Base-by-base conservation (phyloP, 306 rosid genomes). In the Dicorynia guianensis region DNA sequence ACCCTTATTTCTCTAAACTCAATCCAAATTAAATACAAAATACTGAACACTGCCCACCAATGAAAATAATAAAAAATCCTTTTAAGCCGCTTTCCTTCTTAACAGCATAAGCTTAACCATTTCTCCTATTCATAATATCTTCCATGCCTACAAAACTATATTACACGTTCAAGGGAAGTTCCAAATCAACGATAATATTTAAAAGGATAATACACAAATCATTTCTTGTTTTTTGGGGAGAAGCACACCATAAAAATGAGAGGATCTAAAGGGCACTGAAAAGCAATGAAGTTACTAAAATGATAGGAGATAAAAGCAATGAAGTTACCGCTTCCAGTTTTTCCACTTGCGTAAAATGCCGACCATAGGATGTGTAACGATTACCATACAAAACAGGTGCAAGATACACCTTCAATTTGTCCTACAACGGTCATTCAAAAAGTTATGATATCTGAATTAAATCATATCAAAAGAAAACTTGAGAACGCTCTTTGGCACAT, bases 351-450 rank as follows among this genome's bases (percentile, higher is more conserved):
- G 97, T 95, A 72, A 95, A 95, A 84, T 95, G 98, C 62, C 97
- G 97, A 62, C 97, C 99, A 44, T 76, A 89, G 46, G 99, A 95
- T 11, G 99, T 80, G 92, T 95, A 95, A 69, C 97, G 96, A 83
- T 88, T 92, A 63, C 97, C 99, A 48, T 75, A 10, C 7, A 89
- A 75, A 81, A 87, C 86, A 75, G 99, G 99, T 69, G 97, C 84
- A 67, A 95, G 90, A 81, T 90, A 89, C 13, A 89, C 91, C 77
- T 35, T 87, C 68, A 90, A 81, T 80, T 89, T 92, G 72, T 85
- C 87, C 99, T 95, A 74, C 84, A 94, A 72, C 67, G 74, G 63
- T 63, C 53, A 78, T 7, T 43, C 40, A 67, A n/a, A 59, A 38
- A 25, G 83, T 59, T 62, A 72, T 66, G 58, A 40, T 56, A 55